Evolutionary conservation across 1,284 basidiomycete genomes (phyloP), one percentile per base, ranked within the genome.

Genomic region (Spongiforma sp.): DNA sequence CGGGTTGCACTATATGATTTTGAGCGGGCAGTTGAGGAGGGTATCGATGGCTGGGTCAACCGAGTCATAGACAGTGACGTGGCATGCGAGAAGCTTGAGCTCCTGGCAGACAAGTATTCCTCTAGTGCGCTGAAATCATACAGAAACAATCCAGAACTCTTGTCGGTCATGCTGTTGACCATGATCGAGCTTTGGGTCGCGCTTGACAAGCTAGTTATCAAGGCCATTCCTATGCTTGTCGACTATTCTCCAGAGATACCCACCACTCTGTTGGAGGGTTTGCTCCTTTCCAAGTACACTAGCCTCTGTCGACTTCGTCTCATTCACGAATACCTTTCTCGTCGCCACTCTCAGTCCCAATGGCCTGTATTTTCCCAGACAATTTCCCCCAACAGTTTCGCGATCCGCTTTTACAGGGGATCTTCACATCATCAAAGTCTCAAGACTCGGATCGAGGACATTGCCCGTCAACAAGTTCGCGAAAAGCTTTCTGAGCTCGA

Each of bases 281-380:
- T 56, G 26, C 28, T 56, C 12, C 54, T 56, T 30, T 36, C 24
- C 54, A 56, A 37, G 54, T 24, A 33, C 21, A 10, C 54, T 26
- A 56, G 32, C 54, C 24, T 56, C 17, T 26, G 14, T 28, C 54
- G 54, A 26, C 54, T 56, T 36, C 11, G 34, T 34, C 34, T 26
- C 12, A n/a, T 26, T 2, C 70, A 77, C 57, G 34, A 62, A 1
- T 77, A 84, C 57, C 56, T 85, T 7, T 64, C 54, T n/a, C 11
- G 10, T 17, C 76, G 82, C 6, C 70, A 77, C 36, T 59, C 48
- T 0, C 21, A 57, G 3, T 73, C 72, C 24, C 48, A 17, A 5
- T 61, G 56, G 57, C 69, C 73, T 0, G 64, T 76, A 8, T 77
- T 78, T 61, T 70, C 75, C 12, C 43, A 67, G 2, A 34, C 61